Evolutionary conservation across 495 filamentous ascomycete species (phyloP), one percentile per base, ranked within the genome.

Genomic region (Hypoxylon lenormandii): DNA sequence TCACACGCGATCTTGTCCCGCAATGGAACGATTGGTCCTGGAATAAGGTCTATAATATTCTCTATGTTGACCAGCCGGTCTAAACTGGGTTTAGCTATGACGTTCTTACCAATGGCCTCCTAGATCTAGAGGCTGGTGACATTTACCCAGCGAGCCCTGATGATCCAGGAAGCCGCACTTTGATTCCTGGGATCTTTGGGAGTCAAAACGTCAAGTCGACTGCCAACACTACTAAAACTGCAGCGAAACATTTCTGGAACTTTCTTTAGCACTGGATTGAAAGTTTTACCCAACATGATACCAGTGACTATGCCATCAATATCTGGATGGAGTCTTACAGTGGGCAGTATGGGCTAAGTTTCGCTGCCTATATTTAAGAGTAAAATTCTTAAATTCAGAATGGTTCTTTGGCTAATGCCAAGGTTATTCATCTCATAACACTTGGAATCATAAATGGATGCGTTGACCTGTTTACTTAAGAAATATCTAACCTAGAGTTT

Each of bases 401-500:
- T 60, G 84, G 85, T 2, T 79, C 80, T 16, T 69, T 81, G 38
- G 66, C 74, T 16, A 80, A 74, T 18, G 81, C 78, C 1, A 74
- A 81, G 12, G 67, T 76, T 46, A 80, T 91, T 15, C 80, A 83
- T 42, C 76, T 90, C 28, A 82, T 80, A 57, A 84, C 86, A 21
- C 74, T 88, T 10, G 80, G 84, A 7, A 83, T 88, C 38, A 66
- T 90, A 46, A 95, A 93, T 74, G 91, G 89, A n/a, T 91, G 89
- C 69, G 82, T 93, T 28, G 91, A 94, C 76, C 78, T 86, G 38
- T 69, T 84, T 15, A 82, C 86, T 2, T 90, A 94, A 78, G 82
- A 80, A 16, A 82, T 84, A 3, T 83, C 76, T 19, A 91, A 89
- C 63, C 85, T 88, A 0, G 77, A 85, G 5, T 87, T 89, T 69